phyloP scores from a whole-genome alignment of 257 asterid genomes.

The Mentha longifolia region DNA sequence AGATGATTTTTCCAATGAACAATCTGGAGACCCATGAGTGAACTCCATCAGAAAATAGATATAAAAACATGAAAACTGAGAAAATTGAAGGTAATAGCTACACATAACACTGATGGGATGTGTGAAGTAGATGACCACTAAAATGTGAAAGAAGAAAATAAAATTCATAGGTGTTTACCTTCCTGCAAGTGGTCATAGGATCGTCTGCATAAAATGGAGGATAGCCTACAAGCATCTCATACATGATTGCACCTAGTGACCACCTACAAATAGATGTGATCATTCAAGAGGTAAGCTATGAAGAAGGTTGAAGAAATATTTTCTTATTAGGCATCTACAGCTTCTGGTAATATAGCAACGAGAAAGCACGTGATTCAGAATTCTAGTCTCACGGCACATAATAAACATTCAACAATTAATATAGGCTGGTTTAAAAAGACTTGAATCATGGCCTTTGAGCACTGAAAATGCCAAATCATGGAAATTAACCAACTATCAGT shows the following conservation, averaged over 20 bases:
- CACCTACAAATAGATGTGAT: conserved; percentile 52
- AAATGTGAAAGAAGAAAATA: conserved; percentile 22
- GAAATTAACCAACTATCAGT: conserved; percentile 4
- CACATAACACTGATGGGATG: not conserved
- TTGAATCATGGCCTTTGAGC: conserved; percentile 15
- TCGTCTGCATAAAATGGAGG: conserved; percentile 70
- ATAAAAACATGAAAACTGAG: not conserved
- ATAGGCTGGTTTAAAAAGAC: not conserved
- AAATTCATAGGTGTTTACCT: conserved; percentile 42
- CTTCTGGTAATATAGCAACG: conserved; percentile 13
- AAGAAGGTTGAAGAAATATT: conserved; percentile 15
- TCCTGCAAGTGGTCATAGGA: conserved; percentile 68
- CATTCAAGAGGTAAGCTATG: conserved; percentile 24
- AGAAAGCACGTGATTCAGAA: not conserved
- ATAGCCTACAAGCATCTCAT: conserved; percentile 69
- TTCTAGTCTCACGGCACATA: not conserved
- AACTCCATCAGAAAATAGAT: conserved; percentile 21
- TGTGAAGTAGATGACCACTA: not conserved
- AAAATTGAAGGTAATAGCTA: conserved; percentile 6
- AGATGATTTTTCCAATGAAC: conserved; percentile 96
- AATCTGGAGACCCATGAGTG: conserved; percentile 57
- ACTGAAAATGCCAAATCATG: conserved; percentile 12
- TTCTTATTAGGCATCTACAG: conserved; percentile 21
- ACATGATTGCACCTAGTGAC: conserved; percentile 71
- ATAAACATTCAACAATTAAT: not conserved